Conservation (phyloP, 169 alveolate genomes). For the Plasmodium inui region DNA sequence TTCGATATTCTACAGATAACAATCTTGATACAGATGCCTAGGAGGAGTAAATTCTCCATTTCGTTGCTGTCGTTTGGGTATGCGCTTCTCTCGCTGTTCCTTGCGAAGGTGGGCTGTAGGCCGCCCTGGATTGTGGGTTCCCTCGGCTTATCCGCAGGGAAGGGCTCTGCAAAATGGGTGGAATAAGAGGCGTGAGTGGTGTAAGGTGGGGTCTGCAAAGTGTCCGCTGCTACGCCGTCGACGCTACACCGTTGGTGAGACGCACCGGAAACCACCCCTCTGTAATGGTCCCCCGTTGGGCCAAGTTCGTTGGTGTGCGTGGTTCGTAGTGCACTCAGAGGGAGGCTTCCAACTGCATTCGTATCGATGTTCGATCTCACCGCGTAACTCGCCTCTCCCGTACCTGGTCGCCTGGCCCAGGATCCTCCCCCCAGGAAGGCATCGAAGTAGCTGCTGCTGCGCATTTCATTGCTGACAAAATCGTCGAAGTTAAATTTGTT, state of each 20-base stretch:
- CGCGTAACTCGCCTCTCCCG: neutral
- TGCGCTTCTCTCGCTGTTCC: neutral
- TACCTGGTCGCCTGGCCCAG: neutral
- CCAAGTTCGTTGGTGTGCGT: neutral
- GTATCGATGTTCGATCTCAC: neutral
- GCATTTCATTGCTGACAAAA: conserved; percentile 16
- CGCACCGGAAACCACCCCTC: neutral
- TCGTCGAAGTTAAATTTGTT: conserved; percentile 51
- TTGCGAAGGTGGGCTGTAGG: neutral
- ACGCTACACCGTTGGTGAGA: neutral
- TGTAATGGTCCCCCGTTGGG: neutral
- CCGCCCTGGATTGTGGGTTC: neutral
- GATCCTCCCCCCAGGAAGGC: neutral
- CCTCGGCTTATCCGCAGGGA: neutral
- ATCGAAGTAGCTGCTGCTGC: conserved; percentile 3
- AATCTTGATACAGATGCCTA: conserved; percentile 61
- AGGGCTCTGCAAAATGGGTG: neutral
- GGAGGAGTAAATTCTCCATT: conserved; percentile 16
- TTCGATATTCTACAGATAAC: conserved; percentile 47
- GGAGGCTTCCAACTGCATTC: too few species aligned
- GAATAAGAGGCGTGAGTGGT: too few species aligned
- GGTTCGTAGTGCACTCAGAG: neutral
- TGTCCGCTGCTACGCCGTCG: neutral
- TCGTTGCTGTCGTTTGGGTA: neutral
- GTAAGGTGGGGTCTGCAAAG: too few species aligned